Evolutionary conservation across 305 asterid species (phyloP).

Genomic region (Fraxinus greggii): DNA sequence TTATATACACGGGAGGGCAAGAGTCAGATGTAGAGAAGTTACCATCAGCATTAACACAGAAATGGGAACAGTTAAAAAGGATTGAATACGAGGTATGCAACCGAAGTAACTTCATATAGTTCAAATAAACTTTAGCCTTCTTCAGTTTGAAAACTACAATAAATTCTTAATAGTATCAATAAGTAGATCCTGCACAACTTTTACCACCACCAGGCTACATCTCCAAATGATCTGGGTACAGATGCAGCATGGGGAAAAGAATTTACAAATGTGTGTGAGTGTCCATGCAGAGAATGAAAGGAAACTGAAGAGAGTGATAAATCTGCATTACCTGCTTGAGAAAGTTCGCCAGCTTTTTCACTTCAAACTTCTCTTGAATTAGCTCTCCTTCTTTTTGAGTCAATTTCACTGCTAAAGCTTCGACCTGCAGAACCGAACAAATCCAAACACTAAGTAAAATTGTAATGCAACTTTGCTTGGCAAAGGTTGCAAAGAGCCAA

Average conservation of each 20-base stretch:
- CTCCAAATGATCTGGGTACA: neutral
- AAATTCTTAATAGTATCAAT: neutral
- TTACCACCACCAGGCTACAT: neutral
- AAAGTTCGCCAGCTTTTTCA: constrained; percentile 83
- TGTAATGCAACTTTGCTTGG: neutral
- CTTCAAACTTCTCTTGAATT: constrained; percentile 96
- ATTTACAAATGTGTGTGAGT: neutral
- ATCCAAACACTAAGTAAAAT: constrained; percentile 3
- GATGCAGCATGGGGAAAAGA: neutral
- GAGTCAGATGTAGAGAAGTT: neutral
- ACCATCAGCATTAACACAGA: neutral
- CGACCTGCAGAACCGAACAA: constrained; percentile 55
- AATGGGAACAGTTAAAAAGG: neutral
- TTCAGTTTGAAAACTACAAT: neutral
- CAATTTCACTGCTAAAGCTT: constrained; percentile 89
- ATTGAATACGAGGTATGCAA: neutral
- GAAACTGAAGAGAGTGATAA: constrained; percentile 9
- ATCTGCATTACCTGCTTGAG: constrained; percentile 71
- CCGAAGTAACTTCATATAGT: neutral
- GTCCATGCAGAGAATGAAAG: neutral
- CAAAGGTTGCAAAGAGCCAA: neutral
- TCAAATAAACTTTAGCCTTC: neutral
- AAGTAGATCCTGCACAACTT: neutral
- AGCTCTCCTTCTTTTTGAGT: constrained; percentile 97
- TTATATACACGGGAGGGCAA: neutral